Percentiles rank a stretch among this genome's conserved stretches.
These are phyloP conservation scores for Penicillium sp. DNA, from an alignment of 2,329 filamentous ascomycete species.

Conservation along the genomic window DNA sequence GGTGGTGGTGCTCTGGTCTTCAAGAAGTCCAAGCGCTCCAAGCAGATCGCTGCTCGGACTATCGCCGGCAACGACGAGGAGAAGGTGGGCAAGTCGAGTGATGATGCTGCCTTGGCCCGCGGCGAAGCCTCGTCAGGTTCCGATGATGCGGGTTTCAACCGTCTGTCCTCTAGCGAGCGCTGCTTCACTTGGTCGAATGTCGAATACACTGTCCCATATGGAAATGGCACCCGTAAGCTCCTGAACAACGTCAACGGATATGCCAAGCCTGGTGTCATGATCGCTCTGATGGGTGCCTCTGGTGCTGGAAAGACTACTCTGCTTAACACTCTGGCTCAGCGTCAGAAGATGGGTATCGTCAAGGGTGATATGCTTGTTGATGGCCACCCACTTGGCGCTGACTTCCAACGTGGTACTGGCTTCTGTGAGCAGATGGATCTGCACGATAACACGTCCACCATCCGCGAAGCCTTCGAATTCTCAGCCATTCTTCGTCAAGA, in stretches of 20 bases:
- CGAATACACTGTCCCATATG: constrained; percentile 71
- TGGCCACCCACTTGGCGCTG: constrained; percentile 59
- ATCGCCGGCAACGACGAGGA: constrained; percentile 58
- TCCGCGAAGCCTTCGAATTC: constrained; percentile 69
- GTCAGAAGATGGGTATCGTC: constrained; percentile 66
- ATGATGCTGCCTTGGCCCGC: constrained; percentile 30
- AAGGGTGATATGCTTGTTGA: constrained; percentile 73
- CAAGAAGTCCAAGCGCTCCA: constrained; percentile 66
- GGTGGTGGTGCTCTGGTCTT: constrained; percentile 72
- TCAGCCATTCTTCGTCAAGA: constrained; percentile 67
- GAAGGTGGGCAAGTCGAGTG: constrained; percentile 43
- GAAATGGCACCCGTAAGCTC: constrained; percentile 61
- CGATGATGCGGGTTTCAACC: constrained; percentile 36
- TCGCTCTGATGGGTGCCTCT: constrained; percentile 78
- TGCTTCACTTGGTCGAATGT: constrained; percentile 73
- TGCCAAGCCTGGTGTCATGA: constrained; percentile 76
- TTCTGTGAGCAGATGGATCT: constrained; percentile 74
- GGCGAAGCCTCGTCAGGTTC: constrained; percentile 26
- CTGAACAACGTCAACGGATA: constrained; percentile 73
- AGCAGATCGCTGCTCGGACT: constrained; percentile 52
- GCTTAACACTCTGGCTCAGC: constrained; percentile 73
- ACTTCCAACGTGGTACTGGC: constrained; percentile 69
- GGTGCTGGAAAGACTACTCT: constrained; percentile 84
- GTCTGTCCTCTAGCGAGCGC: constrained; percentile 58
- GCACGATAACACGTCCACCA: constrained; percentile 67